Base-by-base conservation (phyloP, 768 basidiomycete genomes). In the Mycena polygramma region DNA sequence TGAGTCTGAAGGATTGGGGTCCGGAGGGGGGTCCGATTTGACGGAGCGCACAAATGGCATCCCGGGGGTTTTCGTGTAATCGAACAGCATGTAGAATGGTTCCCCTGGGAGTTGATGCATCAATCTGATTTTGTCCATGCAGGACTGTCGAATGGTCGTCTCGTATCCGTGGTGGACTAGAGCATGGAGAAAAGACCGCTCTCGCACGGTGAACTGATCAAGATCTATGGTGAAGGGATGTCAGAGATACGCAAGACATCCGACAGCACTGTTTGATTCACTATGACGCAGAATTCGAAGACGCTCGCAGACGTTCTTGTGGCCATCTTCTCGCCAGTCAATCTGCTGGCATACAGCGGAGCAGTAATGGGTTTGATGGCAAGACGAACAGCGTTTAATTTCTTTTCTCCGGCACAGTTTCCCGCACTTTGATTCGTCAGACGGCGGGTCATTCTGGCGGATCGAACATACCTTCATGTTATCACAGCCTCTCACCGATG, bases 381-480 rank as follows among this genome's bases (percentile, higher is more conserved):
- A 63, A 10, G 61, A 51, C 24, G 49, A 51, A 46, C 61, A 63
- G 9, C 61, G 61, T 22, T 39, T 52, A 11, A 63, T 1, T 13
- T 52, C 49, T 2, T 63, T 37, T 26, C 13, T 13, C 48, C 61
- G 22, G 13, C 61, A 19, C 22, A 63, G 8, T 22, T 26, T 2
- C 14, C 17, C 61, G 24, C 61, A 63, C 61, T 63, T 61, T 13
- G 26, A 30, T 30, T 30, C 30, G 30, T 30, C 7, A 17, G 48
- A 49, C 30, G 49, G 13, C 7, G 48, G 30, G 15, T 10, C 8
- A 14, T 24, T 58, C 41, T 10, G 41, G 9, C 11, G 15, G 11
- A 39, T 30, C 15, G 48, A 24, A 60, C 49, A 13, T 26, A 63
- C 61, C 17, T 63, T 41, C 61, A 52, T 63, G 15, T 52, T 63